Base-by-base conservation (phyloP, 1,284 basidiomycete species). In the Irpex sp. region DNA sequence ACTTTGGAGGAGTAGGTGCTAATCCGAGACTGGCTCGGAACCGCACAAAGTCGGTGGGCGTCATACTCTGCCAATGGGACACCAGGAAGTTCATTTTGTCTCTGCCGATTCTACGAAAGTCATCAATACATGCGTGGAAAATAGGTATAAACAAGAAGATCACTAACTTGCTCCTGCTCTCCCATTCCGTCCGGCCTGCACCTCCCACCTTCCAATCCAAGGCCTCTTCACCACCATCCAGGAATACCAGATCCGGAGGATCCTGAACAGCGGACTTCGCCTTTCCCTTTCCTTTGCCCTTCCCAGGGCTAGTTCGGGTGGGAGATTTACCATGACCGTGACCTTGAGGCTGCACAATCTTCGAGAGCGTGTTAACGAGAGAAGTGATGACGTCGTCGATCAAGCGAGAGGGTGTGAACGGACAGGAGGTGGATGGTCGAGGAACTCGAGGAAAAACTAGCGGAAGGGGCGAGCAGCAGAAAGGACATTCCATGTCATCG, bases 401-500 rank as follows among this genome's bases (percentile, higher is more conserved):
- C 47, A 81, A 76, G 67, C 85, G 78, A 73, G 86, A 86, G 31
- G 85, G 85, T 43, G 82, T 78, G 71, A 89, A 88, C 0, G 86
- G 88, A 66, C 85, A 86, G 15, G 81, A 81, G 63, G 75, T 74
- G 47, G 75, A 72, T 50, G 76, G 70, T 17, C 85, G 83, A 26
- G 85, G 85, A 33, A 75, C 69, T 55, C 70, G 73, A 66, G 84
- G 81, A 33, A 26, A 43, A 43, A 15, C 15, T 15, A 11, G 11
- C 39, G 81, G 78, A 59, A 88, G 74, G 49, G 78, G 65, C 59
- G 78, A 79, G 67, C 86, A 84, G 71, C 87, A 89, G 61, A 89
- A 79, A 19, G 87, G 88, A 71, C 86, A 89, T 66, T 85, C 82
- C 47, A 88, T 83, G 5, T 78, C 72, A 67, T 87, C 82, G 65